Evolutionary conservation across 805 yeast species (phyloP).

Genomic region (Yarrowia osloensis): DNA sequence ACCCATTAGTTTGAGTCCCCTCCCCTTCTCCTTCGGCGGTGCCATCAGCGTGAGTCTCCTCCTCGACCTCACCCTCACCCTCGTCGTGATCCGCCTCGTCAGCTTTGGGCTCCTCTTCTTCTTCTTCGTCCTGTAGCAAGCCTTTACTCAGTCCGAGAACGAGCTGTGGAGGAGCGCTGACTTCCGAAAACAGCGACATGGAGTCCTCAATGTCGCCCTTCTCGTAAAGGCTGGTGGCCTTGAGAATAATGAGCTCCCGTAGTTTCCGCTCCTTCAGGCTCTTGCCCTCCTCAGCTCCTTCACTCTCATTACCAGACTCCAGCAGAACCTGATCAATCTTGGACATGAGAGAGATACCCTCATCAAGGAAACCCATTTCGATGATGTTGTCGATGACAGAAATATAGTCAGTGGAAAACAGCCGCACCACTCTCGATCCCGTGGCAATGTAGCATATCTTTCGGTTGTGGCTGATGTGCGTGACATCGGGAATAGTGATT

Average conservation of each 20-base stretch:
- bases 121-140: not conserved
- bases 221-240: slow-evolving; percentile 45
- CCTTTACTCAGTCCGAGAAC: slow-evolving; percentile 48
- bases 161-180: slow-evolving; percentile 60
- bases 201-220: slow-evolving; percentile 44
- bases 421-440: slow-evolving; percentile 38
- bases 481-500: slow-evolving; percentile 38
- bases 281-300: slow-evolving; percentile 3
- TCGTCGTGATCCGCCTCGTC: not conserved
- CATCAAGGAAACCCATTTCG: slow-evolving; percentile 42
- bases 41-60: not conserved
- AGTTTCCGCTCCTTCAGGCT: slow-evolving; percentile 43
- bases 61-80: not conserved
- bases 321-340: slow-evolving; percentile 40
- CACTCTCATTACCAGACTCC: slow-evolving; percentile 1
- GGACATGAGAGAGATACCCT: slow-evolving; percentile 50
- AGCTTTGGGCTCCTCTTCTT: not conserved
- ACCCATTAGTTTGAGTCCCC: not conserved
- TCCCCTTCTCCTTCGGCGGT: not conserved
- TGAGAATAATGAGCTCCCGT: slow-evolving; percentile 49
- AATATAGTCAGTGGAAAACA: slow-evolving; percentile 40
- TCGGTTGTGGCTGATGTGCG: slow-evolving; percentile 35
- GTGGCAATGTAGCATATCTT: slow-evolving; percentile 42
- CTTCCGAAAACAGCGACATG: slow-evolving; percentile 52
- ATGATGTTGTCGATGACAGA: slow-evolving; percentile 44